Evolutionary conservation across 306 rosid genomes (phyloP).

Genomic region (Boehmeria nivea): DNA sequence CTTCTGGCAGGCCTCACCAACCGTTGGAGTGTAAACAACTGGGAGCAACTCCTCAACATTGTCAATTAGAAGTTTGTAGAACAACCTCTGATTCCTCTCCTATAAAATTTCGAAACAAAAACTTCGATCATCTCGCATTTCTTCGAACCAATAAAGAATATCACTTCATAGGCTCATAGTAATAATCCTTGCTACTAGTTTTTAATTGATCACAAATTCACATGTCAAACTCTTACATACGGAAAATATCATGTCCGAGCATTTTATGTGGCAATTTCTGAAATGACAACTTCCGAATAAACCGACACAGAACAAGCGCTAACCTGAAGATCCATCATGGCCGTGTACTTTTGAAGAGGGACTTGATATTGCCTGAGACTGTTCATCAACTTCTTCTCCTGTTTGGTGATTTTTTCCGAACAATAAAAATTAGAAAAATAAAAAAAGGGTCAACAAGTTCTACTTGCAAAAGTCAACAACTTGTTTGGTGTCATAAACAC

Average conservation of each 20-base stretch:
- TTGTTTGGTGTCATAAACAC: background rate
- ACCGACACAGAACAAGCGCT: background rate
- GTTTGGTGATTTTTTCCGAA: constrained; percentile 19
- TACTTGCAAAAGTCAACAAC: background rate
- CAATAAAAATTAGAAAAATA: background rate
- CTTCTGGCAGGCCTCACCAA: constrained; percentile 96
- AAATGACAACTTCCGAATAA: background rate
- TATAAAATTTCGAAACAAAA: constrained; percentile 30
- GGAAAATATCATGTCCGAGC: background rate
- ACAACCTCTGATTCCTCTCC: constrained; percentile 89
- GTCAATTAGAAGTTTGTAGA: constrained; percentile 78
- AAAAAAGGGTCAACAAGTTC: background rate
- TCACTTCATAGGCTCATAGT: too few species aligned
- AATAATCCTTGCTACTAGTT: too few species aligned
- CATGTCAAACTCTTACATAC: background rate
- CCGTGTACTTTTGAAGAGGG: constrained; percentile 76
- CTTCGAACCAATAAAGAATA: too few species aligned
- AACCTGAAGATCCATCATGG: constrained; percentile 96
- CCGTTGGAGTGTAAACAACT: constrained; percentile 83
- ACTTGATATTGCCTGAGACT: constrained; percentile 65
- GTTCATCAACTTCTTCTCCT: constrained; percentile 75
- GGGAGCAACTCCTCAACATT: constrained; percentile 90
- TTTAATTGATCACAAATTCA: too few species aligned
- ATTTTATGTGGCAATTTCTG: background rate
- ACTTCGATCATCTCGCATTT: too few species aligned